Base-by-base conservation (phyloP, 2,329 filamentous ascomycete species). In the Thermomyces lanuginosus region DNA sequence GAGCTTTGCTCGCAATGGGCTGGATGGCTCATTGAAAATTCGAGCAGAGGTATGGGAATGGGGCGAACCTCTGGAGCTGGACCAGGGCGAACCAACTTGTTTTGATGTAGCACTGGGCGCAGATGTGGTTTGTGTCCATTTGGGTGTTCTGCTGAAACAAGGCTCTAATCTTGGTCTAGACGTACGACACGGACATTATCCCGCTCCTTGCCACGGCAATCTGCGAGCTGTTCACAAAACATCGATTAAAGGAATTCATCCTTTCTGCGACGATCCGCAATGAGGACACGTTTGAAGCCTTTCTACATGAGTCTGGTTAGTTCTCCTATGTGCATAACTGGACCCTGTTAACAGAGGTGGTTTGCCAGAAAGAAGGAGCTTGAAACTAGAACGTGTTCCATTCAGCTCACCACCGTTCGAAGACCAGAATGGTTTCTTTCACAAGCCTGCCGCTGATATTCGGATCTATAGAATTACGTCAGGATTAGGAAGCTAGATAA, bases 191-290 rank as follows among this genome's bases (percentile, higher is more conserved):
- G 35, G 51, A 58, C 16, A 60, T 67, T 23, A 62, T 73, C 33
- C 61, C 63, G n/a, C 59, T 63, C 11, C 55, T 76, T 10, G 53
- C 70, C 14, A 56, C 59, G 21, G 72, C 69, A 3, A 44, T 74
- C 27, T 49, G 55, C 19, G 56, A 65, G 35, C 59, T 75, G 19
- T 68, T 73, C 39, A 56, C 65, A 20, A 53, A 64, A 35, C 62
- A 65, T 33, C 46, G 57, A 9, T 41, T 56, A 16, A 45, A 68
- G 24, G 42, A 62, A 22, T 64, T 72, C 23, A 49, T 76, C 30
- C 66, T 76, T 34, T 61, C 69, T 3, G 64, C 67, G 8, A 69
- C 70, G 1, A 58, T 76, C 28, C 63, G 72, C 29, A 76, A 75
- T 32, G 55, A 63, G 29, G 53, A 70, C 27, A 76, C 71, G 1